phyloP scores from a whole-genome alignment of 2,329 filamentous ascomycete species.

The Aspergillus chevalieri region DNA sequence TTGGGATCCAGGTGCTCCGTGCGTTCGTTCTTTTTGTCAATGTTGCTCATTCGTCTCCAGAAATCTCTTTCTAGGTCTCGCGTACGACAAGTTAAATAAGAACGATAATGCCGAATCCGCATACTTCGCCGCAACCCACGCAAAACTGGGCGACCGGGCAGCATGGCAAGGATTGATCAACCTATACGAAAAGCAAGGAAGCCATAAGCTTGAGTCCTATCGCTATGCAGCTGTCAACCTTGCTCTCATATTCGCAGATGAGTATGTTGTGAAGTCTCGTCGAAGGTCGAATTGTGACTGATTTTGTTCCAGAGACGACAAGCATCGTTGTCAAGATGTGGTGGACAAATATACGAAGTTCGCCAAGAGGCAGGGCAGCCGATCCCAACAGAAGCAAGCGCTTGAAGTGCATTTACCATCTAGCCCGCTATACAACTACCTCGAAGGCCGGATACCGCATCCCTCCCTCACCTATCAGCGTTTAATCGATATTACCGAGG shows the following conservation, averaged over 20 bases:
- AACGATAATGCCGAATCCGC: slow-evolving; percentile 67
- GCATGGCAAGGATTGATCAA: slow-evolving; percentile 87
- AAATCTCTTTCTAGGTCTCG: slow-evolving; percentile 81
- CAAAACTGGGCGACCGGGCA: slow-evolving; percentile 71
- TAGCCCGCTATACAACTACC: slow-evolving; percentile 69
- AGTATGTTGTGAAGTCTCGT: slow-evolving; percentile 37
- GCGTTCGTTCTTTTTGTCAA: slow-evolving; percentile 7
- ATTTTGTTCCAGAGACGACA: slow-evolving; percentile 46
- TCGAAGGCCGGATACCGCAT: slow-evolving; percentile 77
- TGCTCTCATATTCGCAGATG: slow-evolving; percentile 65
- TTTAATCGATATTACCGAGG: slow-evolving; percentile 76
- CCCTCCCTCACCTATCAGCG: slow-evolving; percentile 75
- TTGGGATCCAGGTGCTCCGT: background rate
- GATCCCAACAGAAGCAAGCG: slow-evolving; percentile 67
- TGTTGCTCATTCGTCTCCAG: slow-evolving; percentile 35
- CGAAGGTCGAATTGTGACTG: slow-evolving; percentile 5
- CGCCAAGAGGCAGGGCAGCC: slow-evolving; percentile 65
- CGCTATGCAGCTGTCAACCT: slow-evolving; percentile 66
- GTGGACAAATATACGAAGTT: slow-evolving; percentile 76
- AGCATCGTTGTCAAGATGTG: slow-evolving; percentile 53
- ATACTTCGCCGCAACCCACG: slow-evolving; percentile 65
- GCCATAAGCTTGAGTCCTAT: slow-evolving; percentile 65
- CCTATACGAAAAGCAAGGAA: slow-evolving; percentile 72
- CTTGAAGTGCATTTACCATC: slow-evolving; percentile 71
- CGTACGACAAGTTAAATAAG: slow-evolving; percentile 68